Evolutionary conservation across 75 land plant species (phyloP).

Genomic region (Selaginella tamariscina): DNA sequence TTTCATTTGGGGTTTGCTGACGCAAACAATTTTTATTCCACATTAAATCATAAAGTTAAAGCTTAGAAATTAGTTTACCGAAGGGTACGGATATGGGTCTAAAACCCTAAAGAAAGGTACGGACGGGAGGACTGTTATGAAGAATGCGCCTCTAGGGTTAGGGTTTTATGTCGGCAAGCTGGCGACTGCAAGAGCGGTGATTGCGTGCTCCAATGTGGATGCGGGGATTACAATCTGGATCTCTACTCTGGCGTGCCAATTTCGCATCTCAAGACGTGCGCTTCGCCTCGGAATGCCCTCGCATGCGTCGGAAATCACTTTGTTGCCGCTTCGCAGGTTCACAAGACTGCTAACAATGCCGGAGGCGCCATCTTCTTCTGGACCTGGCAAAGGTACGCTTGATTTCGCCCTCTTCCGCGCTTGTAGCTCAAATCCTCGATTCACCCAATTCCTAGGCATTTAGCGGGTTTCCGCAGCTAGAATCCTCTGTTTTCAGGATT

Average conservation of each 20-base stretch:
- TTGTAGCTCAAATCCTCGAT: too few species aligned
- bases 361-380: conserved; percentile 61
- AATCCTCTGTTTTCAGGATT: too few species aligned
- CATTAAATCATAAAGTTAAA: too few species aligned
- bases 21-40: too few species aligned
- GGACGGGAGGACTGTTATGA: too few species aligned
- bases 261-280: conserved; percentile 53
- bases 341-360: conserved; percentile 20
- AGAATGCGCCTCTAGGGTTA: conserved; percentile 1
- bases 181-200: conserved; percentile 31
- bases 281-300: conserved; percentile 72
- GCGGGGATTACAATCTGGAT: conserved; percentile 73
- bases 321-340: conserved; percentile 65
- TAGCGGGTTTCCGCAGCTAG: too few species aligned
- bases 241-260: conserved; percentile 45
- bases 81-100: too few species aligned
- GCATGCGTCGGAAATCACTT: conserved; percentile 43
- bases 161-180: conserved; percentile 15
- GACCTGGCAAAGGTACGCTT: conserved; percentile 55
- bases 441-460: too few species aligned
- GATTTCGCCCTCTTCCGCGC: too few species aligned
- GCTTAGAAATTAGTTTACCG: too few species aligned
- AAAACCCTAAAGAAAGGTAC: too few species aligned
- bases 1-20: too few species aligned
- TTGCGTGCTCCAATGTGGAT: conserved; percentile 62